Base-by-base conservation (phyloP, 2,329 filamentous ascomycete genomes). In the Pseudocercospora eumusae region DNA sequence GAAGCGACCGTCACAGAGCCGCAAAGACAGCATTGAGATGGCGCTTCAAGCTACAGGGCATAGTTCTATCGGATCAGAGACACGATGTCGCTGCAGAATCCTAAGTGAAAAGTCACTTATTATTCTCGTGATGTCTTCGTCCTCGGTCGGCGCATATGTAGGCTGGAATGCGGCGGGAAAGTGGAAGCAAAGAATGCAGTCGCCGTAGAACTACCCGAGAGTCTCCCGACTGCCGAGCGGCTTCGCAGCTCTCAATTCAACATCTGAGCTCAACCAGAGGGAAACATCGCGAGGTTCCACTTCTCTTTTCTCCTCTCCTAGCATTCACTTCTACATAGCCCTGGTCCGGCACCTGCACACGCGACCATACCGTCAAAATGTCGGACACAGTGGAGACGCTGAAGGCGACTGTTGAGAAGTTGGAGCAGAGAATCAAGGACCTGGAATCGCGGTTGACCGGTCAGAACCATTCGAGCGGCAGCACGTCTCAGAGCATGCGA, bases 391-490 rank as follows among this genome's bases (percentile, higher is more conserved):
- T 66, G 53, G 67, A 68, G 27, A 60, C 64, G 80, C 86, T 98
- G 74, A 92, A 93, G 82, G 86, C 88, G 81, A 86, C 92, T 74
- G 88, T 98, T 77, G 83, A 86, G 76, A 86, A 86, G 80, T 88
- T 99, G 72, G 92, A 98, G 81, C 82, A 86, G 75, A 89, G 93
- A 74, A 90, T 99, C 73, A 88, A 89, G 79, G 85, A 91, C 75
- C 86, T 99, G 69, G 95, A 99, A 80, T 79, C 84, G 74, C 87
- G 87, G 75, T 82, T 95, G 63, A 75, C 78, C 45, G 77, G 78
- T 60, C 68, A 73, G 56, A 68, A 69, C 75, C 76, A 71, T 40
- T 59, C 59, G 47, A 82, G 64, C 83, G 84, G 70, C 80, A 82
- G 70, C 76, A 79, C 44, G 66, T 25, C 52, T 18, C 71, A 75